phyloP scores from a whole-genome alignment of 2,329 filamentous ascomycete species.

The Rhynchosporium secalis region DNA sequence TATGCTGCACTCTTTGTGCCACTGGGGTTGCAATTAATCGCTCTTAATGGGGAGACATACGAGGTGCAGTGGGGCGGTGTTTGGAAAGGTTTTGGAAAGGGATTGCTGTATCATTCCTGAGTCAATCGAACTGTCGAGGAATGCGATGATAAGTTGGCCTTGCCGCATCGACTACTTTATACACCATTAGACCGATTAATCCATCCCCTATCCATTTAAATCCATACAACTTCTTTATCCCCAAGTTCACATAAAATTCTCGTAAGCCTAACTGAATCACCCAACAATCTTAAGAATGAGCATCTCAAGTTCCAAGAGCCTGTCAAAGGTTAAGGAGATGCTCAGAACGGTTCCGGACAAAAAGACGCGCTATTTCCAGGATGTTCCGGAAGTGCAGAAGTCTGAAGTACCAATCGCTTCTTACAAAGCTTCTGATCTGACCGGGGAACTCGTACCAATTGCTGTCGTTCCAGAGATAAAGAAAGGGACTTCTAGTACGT shows the following conservation, averaged over 20 bases:
- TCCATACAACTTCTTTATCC: not conserved
- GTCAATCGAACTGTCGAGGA: not conserved
- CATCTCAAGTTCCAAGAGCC: not conserved
- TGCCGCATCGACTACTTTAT: not conserved
- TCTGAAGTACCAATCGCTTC: slow-evolving; percentile 4
- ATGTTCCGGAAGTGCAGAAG: slow-evolving; percentile 9
- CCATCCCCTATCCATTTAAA: not conserved
- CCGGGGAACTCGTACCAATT: not conserved
- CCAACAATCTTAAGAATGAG: not conserved
- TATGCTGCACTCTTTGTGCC: slow-evolving; percentile 1
- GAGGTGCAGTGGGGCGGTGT: slow-evolving; percentile 2
- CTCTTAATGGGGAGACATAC: not conserved
- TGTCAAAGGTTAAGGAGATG: not conserved
- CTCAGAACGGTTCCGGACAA: not conserved
- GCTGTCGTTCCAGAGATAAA: not conserved
- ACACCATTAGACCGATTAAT: not conserved
- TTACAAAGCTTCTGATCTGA: not conserved
- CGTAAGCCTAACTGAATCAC: not conserved
- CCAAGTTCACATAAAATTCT: not conserved
- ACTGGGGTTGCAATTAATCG: not conserved
- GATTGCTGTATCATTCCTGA: not conserved
- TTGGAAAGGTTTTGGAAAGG: not conserved
- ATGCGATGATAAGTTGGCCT: not conserved
- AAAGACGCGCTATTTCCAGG: not conserved
- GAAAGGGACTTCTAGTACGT: not conserved